Conservation (phyloP, 495 filamentous ascomycete genomes). For the Pseudotulostoma volvatum region DNA sequence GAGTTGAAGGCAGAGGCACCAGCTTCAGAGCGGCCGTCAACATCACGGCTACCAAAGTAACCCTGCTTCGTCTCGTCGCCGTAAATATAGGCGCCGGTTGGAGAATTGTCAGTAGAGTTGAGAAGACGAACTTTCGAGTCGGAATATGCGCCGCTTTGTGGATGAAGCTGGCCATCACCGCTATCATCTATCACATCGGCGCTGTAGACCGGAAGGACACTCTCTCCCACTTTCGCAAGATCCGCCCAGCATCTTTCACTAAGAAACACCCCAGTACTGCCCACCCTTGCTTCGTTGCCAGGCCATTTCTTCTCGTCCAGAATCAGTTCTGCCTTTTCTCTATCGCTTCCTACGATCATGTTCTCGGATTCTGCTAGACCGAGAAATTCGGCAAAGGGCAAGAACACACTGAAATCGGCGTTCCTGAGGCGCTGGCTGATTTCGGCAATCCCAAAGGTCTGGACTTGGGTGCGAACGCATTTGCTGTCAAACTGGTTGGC, state of each 20-base stretch:
- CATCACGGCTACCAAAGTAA: slow-evolving; percentile 70
- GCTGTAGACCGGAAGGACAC: slow-evolving; percentile 38
- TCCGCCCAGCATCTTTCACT: slow-evolving; percentile 92
- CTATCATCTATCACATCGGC: slow-evolving; percentile 33
- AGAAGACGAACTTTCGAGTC: slow-evolving; percentile 60
- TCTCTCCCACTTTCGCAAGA: slow-evolving; percentile 59
- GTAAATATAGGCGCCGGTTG: slow-evolving; percentile 45
- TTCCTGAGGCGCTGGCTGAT: slow-evolving; percentile 85
- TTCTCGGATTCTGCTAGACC: slow-evolving; percentile 71
- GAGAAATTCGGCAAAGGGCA: slow-evolving; percentile 91
- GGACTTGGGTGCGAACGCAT: slow-evolving; percentile 84
- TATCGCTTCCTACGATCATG: slow-evolving; percentile 76
- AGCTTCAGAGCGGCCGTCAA: slow-evolving; percentile 79
- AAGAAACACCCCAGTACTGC: slow-evolving; percentile 85
- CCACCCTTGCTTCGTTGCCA: slow-evolving; percentile 75
- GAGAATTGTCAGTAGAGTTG: slow-evolving; percentile 37
- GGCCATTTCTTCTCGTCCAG: slow-evolving; percentile 85
- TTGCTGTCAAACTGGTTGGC: slow-evolving; percentile 99
- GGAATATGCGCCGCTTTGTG: slow-evolving; percentile 31
- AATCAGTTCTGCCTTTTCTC: slow-evolving; percentile 78
- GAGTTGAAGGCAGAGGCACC: slow-evolving; percentile 74
- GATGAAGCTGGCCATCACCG: slow-evolving; percentile 24
- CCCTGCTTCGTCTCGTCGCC: slow-evolving; percentile 53
- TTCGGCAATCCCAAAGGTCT: slow-evolving; percentile 91
- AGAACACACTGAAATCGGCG: slow-evolving; percentile 87